A percentile compares a stretch with the other conserved stretches of the same genome.
Conservation (phyloP, 2,329 filamentous ascomycete species). For the Botrytis elliptica region DNA sequence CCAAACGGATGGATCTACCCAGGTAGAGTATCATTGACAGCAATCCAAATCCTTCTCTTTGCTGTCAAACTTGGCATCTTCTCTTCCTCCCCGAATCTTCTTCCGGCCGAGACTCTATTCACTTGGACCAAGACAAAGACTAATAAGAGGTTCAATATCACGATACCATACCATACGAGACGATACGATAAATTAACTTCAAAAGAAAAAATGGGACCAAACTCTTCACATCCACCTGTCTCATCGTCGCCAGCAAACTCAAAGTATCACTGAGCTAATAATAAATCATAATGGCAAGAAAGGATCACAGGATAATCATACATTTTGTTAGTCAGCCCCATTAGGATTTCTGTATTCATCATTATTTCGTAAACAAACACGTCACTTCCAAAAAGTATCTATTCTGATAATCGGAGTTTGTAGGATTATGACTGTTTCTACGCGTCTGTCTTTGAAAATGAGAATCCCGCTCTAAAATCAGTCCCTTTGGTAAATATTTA, state of each 20-base stretch:
- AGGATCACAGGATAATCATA: conserved; percentile 30
- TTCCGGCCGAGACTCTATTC: background rate
- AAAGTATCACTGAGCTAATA: background rate
- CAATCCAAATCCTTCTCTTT: conserved; percentile 7
- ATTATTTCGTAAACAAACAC: conserved; percentile 7
- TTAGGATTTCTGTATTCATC: conserved; percentile 4
- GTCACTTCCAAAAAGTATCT: background rate
- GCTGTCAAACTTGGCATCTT: background rate
- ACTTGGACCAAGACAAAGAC: background rate
- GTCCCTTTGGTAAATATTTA: conserved; percentile 68
- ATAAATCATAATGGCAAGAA: conserved; percentile 16
- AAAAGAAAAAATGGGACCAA: conserved; percentile 3
- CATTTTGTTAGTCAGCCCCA: conserved; percentile 23
- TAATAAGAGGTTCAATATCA: background rate
- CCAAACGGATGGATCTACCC: background rate
- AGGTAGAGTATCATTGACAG: background rate
- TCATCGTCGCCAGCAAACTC: background rate
- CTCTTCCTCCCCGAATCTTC: background rate
- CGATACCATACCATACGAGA: background rate
- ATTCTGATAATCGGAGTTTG: conserved; percentile 5
- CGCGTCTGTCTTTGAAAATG: conserved; percentile 79
- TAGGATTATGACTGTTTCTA: conserved; percentile 92
- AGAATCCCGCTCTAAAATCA: conserved; percentile 69
- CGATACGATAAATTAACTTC: background rate
- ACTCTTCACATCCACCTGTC: background rate